phyloP scores from a whole-genome alignment of 1,284 basidiomycete species.

The Trametes pubescens region DNA sequence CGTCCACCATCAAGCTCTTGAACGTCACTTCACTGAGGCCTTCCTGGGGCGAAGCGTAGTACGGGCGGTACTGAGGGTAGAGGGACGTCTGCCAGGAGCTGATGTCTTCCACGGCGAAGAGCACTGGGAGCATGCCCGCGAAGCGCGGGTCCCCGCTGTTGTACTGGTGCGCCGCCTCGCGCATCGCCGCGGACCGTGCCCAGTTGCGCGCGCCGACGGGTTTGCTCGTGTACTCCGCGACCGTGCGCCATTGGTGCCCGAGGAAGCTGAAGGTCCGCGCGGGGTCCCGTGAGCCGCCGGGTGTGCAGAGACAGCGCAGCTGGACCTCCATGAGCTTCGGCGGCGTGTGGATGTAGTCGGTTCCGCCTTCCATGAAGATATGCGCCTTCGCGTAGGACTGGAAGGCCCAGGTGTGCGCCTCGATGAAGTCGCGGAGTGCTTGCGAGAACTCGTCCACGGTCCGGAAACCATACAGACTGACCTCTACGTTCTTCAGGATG shows the following conservation, averaged over 20 bases:
- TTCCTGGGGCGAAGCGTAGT: neutral
- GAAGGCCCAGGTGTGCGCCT: slow-evolving; percentile 19
- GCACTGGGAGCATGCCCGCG: neutral
- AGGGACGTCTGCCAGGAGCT: neutral
- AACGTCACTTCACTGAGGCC: too few species aligned
- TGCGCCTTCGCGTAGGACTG: slow-evolving; percentile 9
- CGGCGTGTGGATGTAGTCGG: neutral
- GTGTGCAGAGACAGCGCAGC: neutral
- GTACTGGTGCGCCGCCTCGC: neutral
- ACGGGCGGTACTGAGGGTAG: neutral
- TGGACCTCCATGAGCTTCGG: neutral
- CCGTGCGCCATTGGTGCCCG: neutral
- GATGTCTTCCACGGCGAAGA: neutral
- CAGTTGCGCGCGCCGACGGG: neutral
- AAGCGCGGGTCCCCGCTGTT: neutral
- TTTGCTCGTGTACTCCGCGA: neutral
- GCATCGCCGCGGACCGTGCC: neutral
- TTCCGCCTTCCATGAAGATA: slow-evolving; percentile 9
- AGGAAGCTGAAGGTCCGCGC: neutral
- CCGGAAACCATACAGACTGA: slow-evolving; percentile 4
- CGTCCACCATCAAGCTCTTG: too few species aligned
- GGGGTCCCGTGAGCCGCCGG: neutral
- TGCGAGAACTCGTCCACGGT: slow-evolving; percentile 8
- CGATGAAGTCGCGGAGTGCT: slow-evolving; percentile 12
- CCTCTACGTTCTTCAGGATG: too few species aligned